phyloP scores from a whole-genome alignment of 2,329 filamentous ascomycete genomes.

The Fusarium sp. region DNA sequence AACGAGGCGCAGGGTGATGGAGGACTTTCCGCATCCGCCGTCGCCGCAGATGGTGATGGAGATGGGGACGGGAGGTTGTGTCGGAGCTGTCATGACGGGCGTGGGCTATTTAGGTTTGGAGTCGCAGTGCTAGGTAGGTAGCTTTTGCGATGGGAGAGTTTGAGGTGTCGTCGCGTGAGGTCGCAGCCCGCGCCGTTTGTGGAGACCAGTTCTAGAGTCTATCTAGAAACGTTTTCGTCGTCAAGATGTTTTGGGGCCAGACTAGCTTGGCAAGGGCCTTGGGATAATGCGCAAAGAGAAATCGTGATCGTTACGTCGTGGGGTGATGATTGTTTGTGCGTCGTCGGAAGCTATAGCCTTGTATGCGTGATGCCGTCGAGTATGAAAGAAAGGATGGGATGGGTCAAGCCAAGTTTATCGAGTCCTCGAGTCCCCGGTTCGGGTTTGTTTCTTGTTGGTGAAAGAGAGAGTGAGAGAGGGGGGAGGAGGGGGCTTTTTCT shows the following conservation, averaged over 20 bases:
- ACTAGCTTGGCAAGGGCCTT: not conserved
- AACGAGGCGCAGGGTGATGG: constrained; percentile 85
- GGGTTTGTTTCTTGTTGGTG: constrained; percentile 16
- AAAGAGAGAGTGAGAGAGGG: constrained; percentile 2
- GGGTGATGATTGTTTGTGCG: constrained; percentile 13
- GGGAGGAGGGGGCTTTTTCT: constrained; percentile 18
- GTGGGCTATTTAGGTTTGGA: not conserved
- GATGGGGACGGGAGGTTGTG: constrained; percentile 63
- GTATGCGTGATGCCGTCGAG: not conserved
- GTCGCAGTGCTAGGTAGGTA: not conserved
- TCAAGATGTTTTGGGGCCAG: constrained; percentile 4
- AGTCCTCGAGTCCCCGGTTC: not conserved
- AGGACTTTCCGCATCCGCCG: constrained; percentile 86
- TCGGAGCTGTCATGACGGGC: constrained; percentile 34
- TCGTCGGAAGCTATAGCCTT: constrained; percentile 18
- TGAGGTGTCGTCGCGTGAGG: constrained; percentile 8
- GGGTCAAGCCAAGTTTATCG: constrained; percentile 30
- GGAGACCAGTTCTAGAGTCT: constrained; percentile 28
- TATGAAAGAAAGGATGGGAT: not conserved
- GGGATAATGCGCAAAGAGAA: not conserved
- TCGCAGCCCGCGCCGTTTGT: constrained; percentile 31
- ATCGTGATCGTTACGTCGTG: constrained; percentile 28
- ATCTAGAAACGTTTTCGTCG: constrained; percentile 20
- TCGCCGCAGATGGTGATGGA: constrained; percentile 89
- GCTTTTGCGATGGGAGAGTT: constrained; percentile 1